Base-by-base conservation (phyloP, 2,329 filamentous ascomycete genomes). In the Pseudocercospora fijiensis region DNA sequence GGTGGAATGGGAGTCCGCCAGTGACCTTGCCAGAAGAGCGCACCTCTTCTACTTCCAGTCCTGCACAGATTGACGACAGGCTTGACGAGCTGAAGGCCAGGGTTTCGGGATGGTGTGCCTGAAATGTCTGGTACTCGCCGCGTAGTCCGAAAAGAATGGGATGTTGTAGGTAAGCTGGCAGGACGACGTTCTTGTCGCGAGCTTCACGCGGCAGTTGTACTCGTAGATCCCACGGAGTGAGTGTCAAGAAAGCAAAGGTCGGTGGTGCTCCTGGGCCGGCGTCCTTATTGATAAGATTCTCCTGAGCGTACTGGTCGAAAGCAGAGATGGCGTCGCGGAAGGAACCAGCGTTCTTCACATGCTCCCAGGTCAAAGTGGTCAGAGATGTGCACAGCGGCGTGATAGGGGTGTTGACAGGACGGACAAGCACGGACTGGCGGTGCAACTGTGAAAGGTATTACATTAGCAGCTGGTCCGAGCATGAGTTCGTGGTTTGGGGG, bases 21-120 rank as follows among this genome's bases (percentile, higher is more conserved):
- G 98, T 99, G 81, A 99, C 98, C 51, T 95, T 95, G 62, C 95
- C 94, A 75, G 93, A 98, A 10, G 93, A 94, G 80, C 98, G 93
- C 41, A 99, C 92, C 61, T 96, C 93, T 80, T 99, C 95, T 55
- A 99, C 95, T 80, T 99, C 95, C 60, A 99, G 88, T 60, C 95
- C 95, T 68, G 95, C 95, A 82, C 95, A 99, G 77, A 99, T 99
- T 80, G 98, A 98, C 72, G 93, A 90, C 69, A 99, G 85, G 78
- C 95, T 96, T 64, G 92, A 96, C 57, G 95, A 94, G 18, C 94
- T 95, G 75, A 98, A 99, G 2, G 95, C 94, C 60, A 99, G 85
- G 62, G 94, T 97, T 81, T 99, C 95, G 43, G 95, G 95, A 75
- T 99, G 95, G 78, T 98, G 94, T 74, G 96, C 92, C 80, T 98